Percentiles rank a stretch among this genome's conserved stretches.
Conservation (phyloP, 2,329 filamentous ascomycete genomes). For the Monosporascus sp. region DNA sequence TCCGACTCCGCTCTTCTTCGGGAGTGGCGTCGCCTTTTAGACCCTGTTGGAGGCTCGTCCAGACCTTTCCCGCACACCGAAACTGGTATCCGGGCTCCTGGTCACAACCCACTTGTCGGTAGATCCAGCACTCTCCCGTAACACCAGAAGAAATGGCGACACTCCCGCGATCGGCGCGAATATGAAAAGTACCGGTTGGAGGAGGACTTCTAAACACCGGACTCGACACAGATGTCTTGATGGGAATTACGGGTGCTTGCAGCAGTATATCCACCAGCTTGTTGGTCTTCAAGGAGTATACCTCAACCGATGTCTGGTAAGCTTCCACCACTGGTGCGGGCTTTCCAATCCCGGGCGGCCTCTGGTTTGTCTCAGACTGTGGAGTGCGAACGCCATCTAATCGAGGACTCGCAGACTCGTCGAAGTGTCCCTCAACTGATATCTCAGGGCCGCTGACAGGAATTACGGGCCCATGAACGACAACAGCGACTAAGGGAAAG, state of each 20-base stretch:
- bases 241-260: conserved; percentile 57
- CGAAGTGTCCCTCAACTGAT: conserved; percentile 29
- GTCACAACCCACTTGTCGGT: conserved; percentile 41
- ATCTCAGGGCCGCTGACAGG: conserved; percentile 34
- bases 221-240: conserved; percentile 55
- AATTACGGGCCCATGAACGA: conserved; percentile 71
- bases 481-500: conserved; percentile 72
- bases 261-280: conserved; percentile 68
- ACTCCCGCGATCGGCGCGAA: conserved; percentile 68
- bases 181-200: conserved; percentile 65
- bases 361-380: conserved; percentile 34
- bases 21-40: conserved; percentile 42
- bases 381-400: conserved; percentile 39
- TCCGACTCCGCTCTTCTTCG: conserved; percentile 39
- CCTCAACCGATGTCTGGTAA: conserved; percentile 83
- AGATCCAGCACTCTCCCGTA: conserved; percentile 86
- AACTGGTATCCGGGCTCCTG: conserved; percentile 42
- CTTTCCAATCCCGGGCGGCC: conserved; percentile 31
- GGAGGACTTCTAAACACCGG: conserved; percentile 62
- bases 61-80: conserved; percentile 78
- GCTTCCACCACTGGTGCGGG: conserved; percentile 42
- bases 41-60: conserved; percentile 74
- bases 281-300: conserved; percentile 79
- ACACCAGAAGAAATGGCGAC: conserved; percentile 71
- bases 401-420: conserved; percentile 33